Percentiles rank a stretch among this genome's conserved stretches.
phyloP scores from a whole-genome alignment of 768 basidiomycete genomes.

The Roridomyces roridus region DNA sequence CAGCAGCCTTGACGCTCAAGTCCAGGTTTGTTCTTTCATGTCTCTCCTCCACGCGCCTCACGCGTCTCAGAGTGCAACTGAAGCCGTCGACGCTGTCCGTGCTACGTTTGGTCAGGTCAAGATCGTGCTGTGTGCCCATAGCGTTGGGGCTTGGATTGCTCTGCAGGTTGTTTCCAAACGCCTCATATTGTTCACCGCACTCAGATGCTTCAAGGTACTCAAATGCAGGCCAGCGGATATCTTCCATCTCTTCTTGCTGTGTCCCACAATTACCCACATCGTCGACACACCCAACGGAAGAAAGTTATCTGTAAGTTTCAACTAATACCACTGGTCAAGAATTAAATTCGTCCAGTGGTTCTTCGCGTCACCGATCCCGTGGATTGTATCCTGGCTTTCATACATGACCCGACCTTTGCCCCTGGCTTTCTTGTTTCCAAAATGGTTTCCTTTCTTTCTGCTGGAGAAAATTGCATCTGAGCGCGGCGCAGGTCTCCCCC shows the following conservation, averaged over 20 bases:
- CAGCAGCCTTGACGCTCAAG: conserved; percentile 51
- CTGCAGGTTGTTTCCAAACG: conserved; percentile 51
- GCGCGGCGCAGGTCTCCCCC: conserved; percentile 39
- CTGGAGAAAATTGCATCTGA: not conserved
- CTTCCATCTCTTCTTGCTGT: conserved; percentile 62
- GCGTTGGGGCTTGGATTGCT: conserved; percentile 75
- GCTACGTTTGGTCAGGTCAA: conserved; percentile 39
- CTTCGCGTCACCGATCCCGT: conserved; percentile 53
- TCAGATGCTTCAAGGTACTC: conserved; percentile 46
- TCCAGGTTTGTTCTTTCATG: conserved; percentile 37
- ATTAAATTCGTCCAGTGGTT: conserved; percentile 43
- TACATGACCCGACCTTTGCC: conserved; percentile 48
- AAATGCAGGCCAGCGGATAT: conserved; percentile 49
- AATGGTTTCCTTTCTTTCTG: conserved; percentile 36
- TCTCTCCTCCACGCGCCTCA: not conserved
- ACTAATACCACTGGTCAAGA: not conserved
- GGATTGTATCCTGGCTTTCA: conserved; percentile 51
- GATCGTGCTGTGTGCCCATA: conserved; percentile 66
- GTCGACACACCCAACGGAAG: conserved; percentile 68
- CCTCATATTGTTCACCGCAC: conserved; percentile 19
- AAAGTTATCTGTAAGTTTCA: conserved; percentile 51
- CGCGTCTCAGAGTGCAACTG: conserved; percentile 46
- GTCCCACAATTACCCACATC: conserved; percentile 74
- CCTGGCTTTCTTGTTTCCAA: conserved; percentile 50
- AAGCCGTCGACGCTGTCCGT: conserved; percentile 54